phyloP scores from a whole-genome alignment of 2,329 filamentous ascomycete genomes.

The Aspergillus candidus region DNA sequence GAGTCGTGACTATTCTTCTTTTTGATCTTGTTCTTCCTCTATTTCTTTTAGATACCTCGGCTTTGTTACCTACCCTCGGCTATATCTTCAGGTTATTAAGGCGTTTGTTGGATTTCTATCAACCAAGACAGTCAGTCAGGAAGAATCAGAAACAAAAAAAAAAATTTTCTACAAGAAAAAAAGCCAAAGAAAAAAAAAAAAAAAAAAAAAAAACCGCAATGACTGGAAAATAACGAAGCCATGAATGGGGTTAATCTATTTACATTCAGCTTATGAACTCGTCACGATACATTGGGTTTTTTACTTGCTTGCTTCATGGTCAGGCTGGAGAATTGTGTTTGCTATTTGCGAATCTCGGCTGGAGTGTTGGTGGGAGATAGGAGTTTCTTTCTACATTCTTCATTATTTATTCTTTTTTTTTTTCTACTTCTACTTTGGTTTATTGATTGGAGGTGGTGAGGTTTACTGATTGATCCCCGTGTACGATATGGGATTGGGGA shows the following conservation, averaged over 20 bases:
- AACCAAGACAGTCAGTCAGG: not conserved
- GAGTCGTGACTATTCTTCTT: conserved; percentile 22
- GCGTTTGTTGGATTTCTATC: conserved; percentile 8
- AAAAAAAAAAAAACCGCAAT: no score
- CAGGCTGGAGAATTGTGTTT: no score
- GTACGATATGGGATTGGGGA: conserved; percentile 4
- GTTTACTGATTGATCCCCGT: no score
- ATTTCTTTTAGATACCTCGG: conserved; percentile 5
- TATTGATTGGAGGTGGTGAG: not conserved
- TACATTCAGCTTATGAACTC: no score
- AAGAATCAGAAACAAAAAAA: no score
- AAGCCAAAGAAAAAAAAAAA: not conserved
- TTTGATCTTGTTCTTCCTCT: conserved; percentile 7
- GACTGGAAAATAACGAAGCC: no score
- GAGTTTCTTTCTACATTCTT: conserved; percentile 1
- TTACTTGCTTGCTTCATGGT: no score
- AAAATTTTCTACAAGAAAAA: no score
- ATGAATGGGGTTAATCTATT: no score
- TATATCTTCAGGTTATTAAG: conserved; percentile 9
- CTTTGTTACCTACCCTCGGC: conserved; percentile 10
- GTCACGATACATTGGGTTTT: no score
- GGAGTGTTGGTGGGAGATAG: conserved; percentile 3
- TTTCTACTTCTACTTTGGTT: not conserved
- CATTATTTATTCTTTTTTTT: conserved; percentile 4
- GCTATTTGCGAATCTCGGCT: conserved; percentile 1